A percentile compares a stretch with the other conserved stretches of the same genome.
Evolutionary conservation across 2,329 filamentous ascomycete genomes (phyloP).

Genomic region (Trichoderma brevicompactum): DNA sequence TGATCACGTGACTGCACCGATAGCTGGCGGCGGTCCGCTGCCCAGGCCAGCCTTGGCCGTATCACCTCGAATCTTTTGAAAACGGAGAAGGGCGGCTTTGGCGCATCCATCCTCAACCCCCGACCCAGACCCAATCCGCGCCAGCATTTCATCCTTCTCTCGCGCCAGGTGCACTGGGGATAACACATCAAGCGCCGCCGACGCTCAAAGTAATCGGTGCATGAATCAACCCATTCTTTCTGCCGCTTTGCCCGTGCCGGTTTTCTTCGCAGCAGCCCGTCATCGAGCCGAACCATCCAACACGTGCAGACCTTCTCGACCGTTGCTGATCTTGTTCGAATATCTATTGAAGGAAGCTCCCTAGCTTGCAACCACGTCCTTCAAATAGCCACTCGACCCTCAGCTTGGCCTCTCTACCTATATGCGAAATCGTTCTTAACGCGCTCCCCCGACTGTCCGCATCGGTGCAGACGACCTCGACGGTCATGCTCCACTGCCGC

Average conservation of each 20-base stretch:
- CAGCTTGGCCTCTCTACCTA: neutral
- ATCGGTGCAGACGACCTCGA: constrained; percentile 34
- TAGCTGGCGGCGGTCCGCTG: constrained; percentile 11
- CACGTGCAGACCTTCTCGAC: constrained; percentile 17
- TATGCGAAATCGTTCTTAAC: constrained; percentile 23
- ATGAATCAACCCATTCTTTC: neutral
- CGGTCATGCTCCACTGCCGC: constrained; percentile 34
- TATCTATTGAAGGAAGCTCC: neutral
- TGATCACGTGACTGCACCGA: constrained; percentile 41
- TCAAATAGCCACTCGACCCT: neutral
- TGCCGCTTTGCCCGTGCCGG: neutral
- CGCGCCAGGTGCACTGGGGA: neutral
- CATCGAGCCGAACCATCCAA: constrained; percentile 5
- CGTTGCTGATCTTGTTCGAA: neutral
- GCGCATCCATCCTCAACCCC: constrained; percentile 27
- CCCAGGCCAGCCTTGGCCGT: constrained; percentile 9
- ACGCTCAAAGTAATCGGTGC: neutral
- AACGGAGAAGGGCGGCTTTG: constrained; percentile 29
- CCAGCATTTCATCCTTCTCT: neutral
- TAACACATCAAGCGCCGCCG: neutral
- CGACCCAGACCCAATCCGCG: constrained; percentile 10
- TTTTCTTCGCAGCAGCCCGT: neutral
- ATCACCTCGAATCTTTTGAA: constrained; percentile 25
- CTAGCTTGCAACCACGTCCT: neutral
- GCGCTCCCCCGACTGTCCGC: constrained; percentile 30